A percentile compares a stretch with the other conserved stretches of the same genome.
phyloP scores from a whole-genome alignment of 2,329 filamentous ascomycete species.

The Orbilia javanica region DNA sequence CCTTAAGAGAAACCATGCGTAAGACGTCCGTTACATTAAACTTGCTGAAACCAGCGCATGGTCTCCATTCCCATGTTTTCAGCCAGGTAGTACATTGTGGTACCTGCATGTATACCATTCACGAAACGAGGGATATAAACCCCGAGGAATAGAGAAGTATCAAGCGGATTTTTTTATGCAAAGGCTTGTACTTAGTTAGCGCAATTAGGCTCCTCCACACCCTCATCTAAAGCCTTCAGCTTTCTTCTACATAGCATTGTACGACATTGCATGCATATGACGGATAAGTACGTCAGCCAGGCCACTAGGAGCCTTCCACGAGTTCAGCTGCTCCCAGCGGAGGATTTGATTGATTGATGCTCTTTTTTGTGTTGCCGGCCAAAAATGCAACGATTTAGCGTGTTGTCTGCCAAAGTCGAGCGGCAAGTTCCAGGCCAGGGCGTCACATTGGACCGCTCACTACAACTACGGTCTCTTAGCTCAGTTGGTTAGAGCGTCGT shows the following conservation, averaged over 20 bases:
- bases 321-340: not conserved
- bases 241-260: too few species aligned
- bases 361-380: not conserved
- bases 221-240: too few species aligned
- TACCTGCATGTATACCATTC: too few species aligned
- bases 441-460: too few species aligned
- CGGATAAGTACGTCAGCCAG: not conserved
- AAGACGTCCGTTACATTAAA: not conserved
- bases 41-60: conserved; percentile 15
- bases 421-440: conserved; percentile 19
- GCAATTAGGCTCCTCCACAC: conserved; percentile 12
- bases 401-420: not conserved
- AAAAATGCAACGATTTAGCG: conserved; percentile 16
- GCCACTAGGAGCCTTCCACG: not conserved
- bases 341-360: not conserved
- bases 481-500: conserved; percentile 44
- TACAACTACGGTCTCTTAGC: conserved; percentile 32
- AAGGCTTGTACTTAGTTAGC: not conserved
- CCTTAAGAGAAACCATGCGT: not conserved
- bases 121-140: conserved; percentile 7
- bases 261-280: not conserved
- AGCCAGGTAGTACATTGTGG: too few species aligned
- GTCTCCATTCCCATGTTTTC: not conserved
- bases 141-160: not conserved
- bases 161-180: not conserved